Evolutionary conservation across 768 basidiomycete genomes (phyloP).

Genomic region (Psilocybe cubensis): DNA sequence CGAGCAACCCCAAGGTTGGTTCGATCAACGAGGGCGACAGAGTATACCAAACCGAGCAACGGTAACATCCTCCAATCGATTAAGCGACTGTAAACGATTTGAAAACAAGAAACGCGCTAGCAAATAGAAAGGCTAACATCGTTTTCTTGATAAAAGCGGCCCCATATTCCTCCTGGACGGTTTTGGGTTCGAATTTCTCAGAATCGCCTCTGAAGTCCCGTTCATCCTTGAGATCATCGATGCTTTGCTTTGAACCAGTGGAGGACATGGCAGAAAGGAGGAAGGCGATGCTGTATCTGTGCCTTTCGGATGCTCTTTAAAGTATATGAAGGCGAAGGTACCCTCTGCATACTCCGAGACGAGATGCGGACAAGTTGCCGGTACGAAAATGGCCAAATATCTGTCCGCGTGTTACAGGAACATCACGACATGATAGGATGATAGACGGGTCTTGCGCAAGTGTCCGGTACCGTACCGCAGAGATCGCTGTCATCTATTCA

Average conservation of each 20-base stretch:
- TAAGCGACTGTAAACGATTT: conserved; percentile 24
- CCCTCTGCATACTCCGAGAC: background rate
- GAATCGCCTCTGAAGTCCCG: conserved; percentile 6
- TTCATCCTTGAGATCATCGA: conserved; percentile 13
- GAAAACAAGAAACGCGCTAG: background rate
- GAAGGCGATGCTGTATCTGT: background rate
- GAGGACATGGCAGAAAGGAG: conserved; percentile 2
- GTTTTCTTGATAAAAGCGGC: conserved; percentile 19
- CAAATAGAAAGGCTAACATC: conserved; percentile 9
- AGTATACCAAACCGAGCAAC: conserved; percentile 35
- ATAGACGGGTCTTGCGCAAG: background rate
- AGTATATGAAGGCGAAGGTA: background rate
- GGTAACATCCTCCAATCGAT: conserved; percentile 40
- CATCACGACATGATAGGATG: background rate
- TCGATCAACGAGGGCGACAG: conserved; percentile 37
- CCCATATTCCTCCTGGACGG: conserved; percentile 21
- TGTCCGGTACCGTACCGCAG: background rate
- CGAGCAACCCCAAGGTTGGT: conserved; percentile 38
- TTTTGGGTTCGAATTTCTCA: conserved; percentile 10
- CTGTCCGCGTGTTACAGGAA: background rate
- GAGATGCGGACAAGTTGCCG: background rate
- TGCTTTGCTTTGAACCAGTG: conserved; percentile 9
- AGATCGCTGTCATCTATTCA: background rate
- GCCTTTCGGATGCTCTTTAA: background rate
- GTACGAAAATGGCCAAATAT: background rate